Percentiles rank a stretch among this genome's conserved stretches.
phyloP scores from a whole-genome alignment of 176 grass and related monocot species.

The Avena sativa region DNA sequence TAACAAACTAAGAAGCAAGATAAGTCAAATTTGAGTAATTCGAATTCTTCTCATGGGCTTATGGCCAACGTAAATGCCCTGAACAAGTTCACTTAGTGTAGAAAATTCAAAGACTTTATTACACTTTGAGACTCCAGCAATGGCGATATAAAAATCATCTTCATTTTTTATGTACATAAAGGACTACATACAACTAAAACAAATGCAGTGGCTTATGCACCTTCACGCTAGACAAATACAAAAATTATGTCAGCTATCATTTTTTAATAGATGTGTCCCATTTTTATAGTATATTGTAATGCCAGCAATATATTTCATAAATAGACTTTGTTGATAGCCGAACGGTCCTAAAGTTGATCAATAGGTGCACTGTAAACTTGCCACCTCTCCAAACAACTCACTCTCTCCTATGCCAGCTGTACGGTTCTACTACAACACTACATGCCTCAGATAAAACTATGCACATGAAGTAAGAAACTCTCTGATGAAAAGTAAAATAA shows the following conservation, averaged over 20 bases:
- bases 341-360: neutral
- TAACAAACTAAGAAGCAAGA: constrained; percentile 65
- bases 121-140: constrained; percentile 88
- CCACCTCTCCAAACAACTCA: neutral
- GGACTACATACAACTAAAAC: neutral
- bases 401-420: neutral
- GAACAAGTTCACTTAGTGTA: constrained; percentile 55
- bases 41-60: neutral
- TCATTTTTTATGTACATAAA: neutral
- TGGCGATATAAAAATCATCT: constrained; percentile 41
- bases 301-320: constrained; percentile 6
- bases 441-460: too few species aligned
- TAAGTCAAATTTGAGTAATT: constrained; percentile 7
- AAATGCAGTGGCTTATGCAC: constrained; percentile 1
- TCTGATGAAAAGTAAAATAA: too few species aligned
- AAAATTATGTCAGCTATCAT: neutral
- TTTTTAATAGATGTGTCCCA: neutral
- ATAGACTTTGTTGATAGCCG: neutral
- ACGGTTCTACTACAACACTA: neutral
- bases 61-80: neutral
- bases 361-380: neutral
- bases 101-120: constrained; percentile 79
- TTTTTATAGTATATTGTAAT: neutral
- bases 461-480: too few species aligned
- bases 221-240: neutral